These are phyloP conservation scores for Tetrahymena thermophila DNA, from an alignment of 73 alveolate species.

Conservation along the genomic window DNA sequence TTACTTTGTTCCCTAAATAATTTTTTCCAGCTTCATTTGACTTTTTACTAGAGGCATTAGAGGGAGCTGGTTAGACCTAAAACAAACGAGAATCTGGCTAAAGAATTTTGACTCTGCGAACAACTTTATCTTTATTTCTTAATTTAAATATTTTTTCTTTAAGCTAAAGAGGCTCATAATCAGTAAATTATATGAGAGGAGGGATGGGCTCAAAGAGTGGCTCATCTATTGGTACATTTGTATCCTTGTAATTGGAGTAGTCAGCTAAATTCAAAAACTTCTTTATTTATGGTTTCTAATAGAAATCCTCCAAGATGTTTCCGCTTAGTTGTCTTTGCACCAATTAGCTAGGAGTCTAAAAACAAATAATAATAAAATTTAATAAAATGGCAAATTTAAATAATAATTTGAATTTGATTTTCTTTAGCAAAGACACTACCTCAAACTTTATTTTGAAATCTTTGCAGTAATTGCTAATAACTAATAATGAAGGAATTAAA, in stretches of 20 bases:
- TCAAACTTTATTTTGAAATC: background rate
- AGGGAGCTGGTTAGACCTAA: conserved; percentile 53
- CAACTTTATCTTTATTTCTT: conserved; percentile 94
- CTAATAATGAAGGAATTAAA: background rate
- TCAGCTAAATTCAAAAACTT: conserved; percentile 94
- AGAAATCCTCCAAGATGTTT: conserved; percentile 66
- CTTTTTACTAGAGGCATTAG: conserved; percentile 74
- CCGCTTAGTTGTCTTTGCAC: conserved; percentile 80
- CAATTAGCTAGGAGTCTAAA: conserved; percentile 58
- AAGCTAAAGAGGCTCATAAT: conserved; percentile 79
- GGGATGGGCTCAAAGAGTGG: conserved; percentile 98
- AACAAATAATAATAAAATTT: background rate
- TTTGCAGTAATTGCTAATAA: background rate
- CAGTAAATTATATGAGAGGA: conserved; percentile 91
- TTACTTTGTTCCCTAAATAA: conserved; percentile 50
- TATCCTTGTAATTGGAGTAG: conserved; percentile 87
- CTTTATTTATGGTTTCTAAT: conserved; percentile 86
- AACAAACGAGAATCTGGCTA: conserved; percentile 98
- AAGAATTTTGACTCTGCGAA: conserved; percentile 93
- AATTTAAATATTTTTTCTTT: conserved; percentile 35
- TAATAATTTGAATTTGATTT: background rate
- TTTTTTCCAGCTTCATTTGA: conserved; percentile 43
- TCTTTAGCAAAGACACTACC: background rate
- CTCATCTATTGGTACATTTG: conserved; percentile 96
- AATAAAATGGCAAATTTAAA: background rate